Base-by-base conservation (phyloP, 1,139 yeast genomes). In the Hansenula lynferdii region DNA sequence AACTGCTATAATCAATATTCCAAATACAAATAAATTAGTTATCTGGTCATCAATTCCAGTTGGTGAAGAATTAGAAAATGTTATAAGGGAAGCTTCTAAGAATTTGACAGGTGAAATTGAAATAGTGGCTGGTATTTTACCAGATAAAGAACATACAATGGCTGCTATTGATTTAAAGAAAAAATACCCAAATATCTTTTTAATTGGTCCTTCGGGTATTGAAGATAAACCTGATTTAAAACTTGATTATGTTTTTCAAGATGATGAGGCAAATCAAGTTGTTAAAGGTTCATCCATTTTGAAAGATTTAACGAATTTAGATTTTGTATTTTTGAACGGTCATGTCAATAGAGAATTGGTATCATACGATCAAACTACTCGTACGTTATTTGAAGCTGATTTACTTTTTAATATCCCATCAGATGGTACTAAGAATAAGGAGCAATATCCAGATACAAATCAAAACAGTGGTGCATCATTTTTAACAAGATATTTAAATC, bases 1-100 rank as follows among this genome's bases (percentile, higher is more conserved):
- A 42, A 70, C 77, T 75, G 74, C 85, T 0, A 55, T 71, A 7
- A 52, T 71, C 38, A 57, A 57, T 24, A 58, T 78, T 42, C 60
- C 70, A 36, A 53, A 62, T 40, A 56, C 66, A 28, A 56, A 60
- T 36, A 57, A 62, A 34, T 60, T 78, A 18, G 58, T 77, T 9
- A 72, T 81, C 8, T 76, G 80, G 72, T 72, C 80, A 4, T 79
- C 86, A 1, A 67, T 80, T 35, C 87, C 87, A 1, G 74, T 69
- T 50, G 75, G 78, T 1, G 45, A 46, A 3, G 68, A 64, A 37
- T 45, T 62, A 11, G 63, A 67, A 6, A 65, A 60, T 27, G 72
- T 73, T 6, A 55, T 67, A 24, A 60, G 62, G 23, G 62, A 68
- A 2, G 52, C 77, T 28, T 53, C 65, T 31, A 49, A 61, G 20